Evolutionary conservation across 2,329 filamentous ascomycete species (phyloP), one percentile per base, ranked within the genome.

Genomic region (Neopestalotiopsis sp.): DNA sequence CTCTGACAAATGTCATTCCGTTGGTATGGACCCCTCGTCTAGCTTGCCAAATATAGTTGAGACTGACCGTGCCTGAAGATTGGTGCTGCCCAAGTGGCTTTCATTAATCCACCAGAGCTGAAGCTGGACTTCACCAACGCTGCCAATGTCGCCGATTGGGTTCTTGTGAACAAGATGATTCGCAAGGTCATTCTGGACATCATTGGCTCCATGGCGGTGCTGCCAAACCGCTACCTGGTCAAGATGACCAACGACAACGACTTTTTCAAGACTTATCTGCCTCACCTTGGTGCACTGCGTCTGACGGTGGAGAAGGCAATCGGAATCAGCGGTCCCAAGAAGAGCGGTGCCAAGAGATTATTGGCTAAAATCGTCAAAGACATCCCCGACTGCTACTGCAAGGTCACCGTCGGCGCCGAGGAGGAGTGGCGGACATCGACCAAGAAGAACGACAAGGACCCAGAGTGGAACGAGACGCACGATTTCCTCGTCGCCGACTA

Each of bases 201-300:
- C 72, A 82, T 86, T 68, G 74, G 75, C 12, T 78, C 79, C 69
- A 84, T 85, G 81, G 78, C 79, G 4, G 82, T 84, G 4, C 80
- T 86, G 12, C 84, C 84, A 9, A 86, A 86, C 73, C 83, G 84
- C 61, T 84, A 81, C 75, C 79, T 85, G 13, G 80, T 85, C 73
- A 85, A 85, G 74, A 77, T 86, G 7, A 82, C 84, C 72, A 68
- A 74, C 69, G 80, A 78, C 69, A 83, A 80, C 73, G 83, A 85
- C 76, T 85, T 81, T 74, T 85, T 85, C 79, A 81, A 81, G 74
- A 83, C 83, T 0, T 84, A 83, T 75, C 78, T 83, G 61, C 81
- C 79, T 17, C 81, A 81, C 28, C 71, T 80, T 4, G 84, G 84
- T 59, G 76, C 82, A 5, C 71, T 85, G 10, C 83, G 83, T 14